Evolutionary conservation across 2,329 filamentous ascomycete species (phyloP).

Genomic region (Alternaria rosae): DNA sequence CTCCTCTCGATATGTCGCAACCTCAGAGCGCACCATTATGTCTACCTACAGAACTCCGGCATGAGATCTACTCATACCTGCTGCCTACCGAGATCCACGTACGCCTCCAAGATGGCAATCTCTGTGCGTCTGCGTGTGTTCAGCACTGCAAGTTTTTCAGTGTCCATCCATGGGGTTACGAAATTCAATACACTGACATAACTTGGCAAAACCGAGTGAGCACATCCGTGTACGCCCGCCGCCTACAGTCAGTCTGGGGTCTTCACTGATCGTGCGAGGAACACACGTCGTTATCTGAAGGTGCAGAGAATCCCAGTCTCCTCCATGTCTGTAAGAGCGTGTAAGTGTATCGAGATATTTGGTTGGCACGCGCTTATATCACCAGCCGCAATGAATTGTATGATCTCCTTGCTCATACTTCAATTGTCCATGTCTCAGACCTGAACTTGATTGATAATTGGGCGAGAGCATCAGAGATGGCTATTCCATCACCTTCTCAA

Average conservation of each 20-base stretch:
- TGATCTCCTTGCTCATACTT: background rate
- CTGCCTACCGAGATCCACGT: background rate
- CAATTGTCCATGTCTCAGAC: background rate
- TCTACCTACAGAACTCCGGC: background rate
- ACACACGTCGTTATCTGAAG: background rate
- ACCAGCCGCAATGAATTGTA: background rate
- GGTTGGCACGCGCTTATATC: background rate
- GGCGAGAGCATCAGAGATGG: background rate
- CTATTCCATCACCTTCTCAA: background rate
- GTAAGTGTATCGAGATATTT: background rate
- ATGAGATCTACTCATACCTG: background rate
- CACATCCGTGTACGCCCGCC: background rate
- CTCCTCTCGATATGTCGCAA: background rate
- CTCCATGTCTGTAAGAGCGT: background rate
- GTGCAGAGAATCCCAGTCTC: background rate
- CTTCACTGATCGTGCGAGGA: background rate
- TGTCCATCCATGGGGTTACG: too few species aligned
- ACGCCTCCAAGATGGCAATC: background rate
- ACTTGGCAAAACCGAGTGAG: too few species aligned
- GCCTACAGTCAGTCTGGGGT: background rate
- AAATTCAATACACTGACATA: too few species aligned
- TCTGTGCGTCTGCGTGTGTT: background rate
- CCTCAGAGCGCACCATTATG: background rate
- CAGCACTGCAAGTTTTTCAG: too few species aligned
- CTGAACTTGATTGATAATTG: background rate